Percentiles rank a stretch among this genome's conserved stretches.
phyloP scores from a whole-genome alignment of 169 alveolate species.

The Perkinsus olseni region DNA sequence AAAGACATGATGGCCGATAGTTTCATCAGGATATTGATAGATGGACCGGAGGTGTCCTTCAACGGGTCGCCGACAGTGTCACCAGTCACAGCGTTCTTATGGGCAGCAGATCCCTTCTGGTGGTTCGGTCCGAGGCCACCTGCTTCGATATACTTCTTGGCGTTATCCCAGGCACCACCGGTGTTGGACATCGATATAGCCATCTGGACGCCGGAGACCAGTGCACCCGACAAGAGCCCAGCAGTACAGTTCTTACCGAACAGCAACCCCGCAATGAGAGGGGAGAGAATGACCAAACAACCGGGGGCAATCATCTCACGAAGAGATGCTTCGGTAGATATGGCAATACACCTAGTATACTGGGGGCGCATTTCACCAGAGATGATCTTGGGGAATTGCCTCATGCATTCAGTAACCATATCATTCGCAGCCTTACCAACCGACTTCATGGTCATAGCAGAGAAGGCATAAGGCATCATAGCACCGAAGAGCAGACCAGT shows the following conservation, averaged over 20 bases:
- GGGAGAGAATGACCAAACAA: conserved; percentile 58
- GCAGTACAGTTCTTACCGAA: conserved; percentile 75
- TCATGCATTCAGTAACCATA: conserved; percentile 70
- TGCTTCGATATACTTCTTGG: conserved; percentile 70
- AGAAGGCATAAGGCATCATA: conserved; percentile 77
- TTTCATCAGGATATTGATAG: conserved; percentile 66
- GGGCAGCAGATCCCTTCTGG: conserved; percentile 54
- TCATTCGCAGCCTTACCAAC: conserved; percentile 79
- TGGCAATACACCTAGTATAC: conserved; percentile 62
- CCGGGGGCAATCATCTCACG: conserved; percentile 77
- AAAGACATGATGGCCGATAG: conserved; percentile 67
- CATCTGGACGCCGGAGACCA: conserved; percentile 72
- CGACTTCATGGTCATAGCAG: conserved; percentile 78
- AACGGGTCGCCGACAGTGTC: conserved; percentile 86
- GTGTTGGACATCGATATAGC: conserved; percentile 71
- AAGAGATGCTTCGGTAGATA: conserved; percentile 68
- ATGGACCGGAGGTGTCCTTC: conserved; percentile 89
- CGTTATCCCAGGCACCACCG: conserved; percentile 87
- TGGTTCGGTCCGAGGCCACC: conserved; percentile 49
- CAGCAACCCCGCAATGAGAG: conserved; percentile 56
- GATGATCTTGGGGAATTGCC: conserved; percentile 62
- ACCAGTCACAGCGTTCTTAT: conserved; percentile 76
- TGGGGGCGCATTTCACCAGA: conserved; percentile 61
- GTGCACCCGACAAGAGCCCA: conserved; percentile 79
- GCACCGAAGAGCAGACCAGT: conserved; percentile 73